These are phyloP conservation scores for Phyllachora maydis DNA, from an alignment of 2,329 filamentous ascomycete genomes.

Conservation along the genomic window DNA sequence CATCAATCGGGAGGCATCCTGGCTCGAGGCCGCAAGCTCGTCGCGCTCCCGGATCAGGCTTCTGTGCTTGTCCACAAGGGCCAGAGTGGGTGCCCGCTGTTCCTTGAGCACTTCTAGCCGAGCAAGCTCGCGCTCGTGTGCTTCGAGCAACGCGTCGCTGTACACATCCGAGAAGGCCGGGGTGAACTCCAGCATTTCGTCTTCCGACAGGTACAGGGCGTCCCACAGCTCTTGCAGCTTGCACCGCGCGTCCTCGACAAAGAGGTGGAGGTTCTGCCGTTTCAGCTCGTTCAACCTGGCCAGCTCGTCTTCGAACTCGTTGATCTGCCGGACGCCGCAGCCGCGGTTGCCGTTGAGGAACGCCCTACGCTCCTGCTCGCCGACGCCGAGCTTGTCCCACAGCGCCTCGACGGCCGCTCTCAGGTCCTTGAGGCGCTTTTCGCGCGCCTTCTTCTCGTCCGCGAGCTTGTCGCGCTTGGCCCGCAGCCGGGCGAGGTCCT, in stretches of 20 bases:
- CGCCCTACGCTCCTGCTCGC: constrained; percentile 61
- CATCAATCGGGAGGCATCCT: constrained; percentile 88
- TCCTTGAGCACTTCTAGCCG: constrained; percentile 67
- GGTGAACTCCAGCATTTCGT: constrained; percentile 96
- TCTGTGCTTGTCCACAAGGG: constrained; percentile 67
- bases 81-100: constrained; percentile 67
- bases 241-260: constrained; percentile 83
- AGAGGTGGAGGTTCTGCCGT: constrained; percentile 82
- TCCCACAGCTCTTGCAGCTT: constrained; percentile 94
- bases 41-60: constrained; percentile 70
- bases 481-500: constrained; percentile 57
- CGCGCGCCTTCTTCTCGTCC: constrained; percentile 57
- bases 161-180: constrained; percentile 95
- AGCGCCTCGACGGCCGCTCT: constrained; percentile 60
- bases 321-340: constrained; percentile 77
- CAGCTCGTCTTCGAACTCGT: constrained; percentile 89
- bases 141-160: constrained; percentile 83
- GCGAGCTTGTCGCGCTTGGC: constrained; percentile 61
- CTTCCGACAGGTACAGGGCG: constrained; percentile 78
- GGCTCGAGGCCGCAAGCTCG: constrained; percentile 72
- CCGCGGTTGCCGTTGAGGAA: constrained; percentile 81
- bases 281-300: constrained; percentile 77
- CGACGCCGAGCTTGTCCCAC: constrained; percentile 74
- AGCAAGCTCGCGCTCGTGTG: constrained; percentile 79
- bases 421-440: constrained; percentile 36